phyloP scores from a whole-genome alignment of 495 filamentous ascomycete genomes.

The Lasiosphaeriaceae sp. region DNA sequence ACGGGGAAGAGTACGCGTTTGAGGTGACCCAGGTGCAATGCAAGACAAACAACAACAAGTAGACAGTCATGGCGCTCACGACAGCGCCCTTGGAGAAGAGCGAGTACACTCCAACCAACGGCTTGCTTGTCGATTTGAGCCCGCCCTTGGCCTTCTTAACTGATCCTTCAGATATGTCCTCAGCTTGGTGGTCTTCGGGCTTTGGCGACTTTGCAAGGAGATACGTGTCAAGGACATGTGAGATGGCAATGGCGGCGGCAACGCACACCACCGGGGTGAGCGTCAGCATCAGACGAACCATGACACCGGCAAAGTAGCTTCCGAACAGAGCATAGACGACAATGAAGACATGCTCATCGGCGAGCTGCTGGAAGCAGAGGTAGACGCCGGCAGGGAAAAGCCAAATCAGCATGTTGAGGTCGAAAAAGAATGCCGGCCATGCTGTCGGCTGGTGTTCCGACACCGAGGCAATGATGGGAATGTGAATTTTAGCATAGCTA shows the following conservation, averaged over 20 bases:
- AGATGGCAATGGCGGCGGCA: constrained; percentile 83
- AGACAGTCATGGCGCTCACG: constrained; percentile 65
- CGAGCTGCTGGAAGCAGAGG: constrained; percentile 90
- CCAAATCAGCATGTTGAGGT: constrained; percentile 97
- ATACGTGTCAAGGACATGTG: constrained; percentile 86
- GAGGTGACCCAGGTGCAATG: constrained; percentile 99
- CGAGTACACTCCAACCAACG: constrained; percentile 80
- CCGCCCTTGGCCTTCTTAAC: constrained; percentile 51
- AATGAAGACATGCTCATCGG: constrained; percentile 97
- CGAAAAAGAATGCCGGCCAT: constrained; percentile 99
- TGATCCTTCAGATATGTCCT: constrained; percentile 40
- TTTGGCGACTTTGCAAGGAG: constrained; percentile 56
- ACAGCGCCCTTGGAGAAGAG: constrained; percentile 72
- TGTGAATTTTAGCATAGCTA: constrained; percentile 98
- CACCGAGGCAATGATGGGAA: constrained; percentile 98
- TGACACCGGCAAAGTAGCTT: constrained; percentile 98
- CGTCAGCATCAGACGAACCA: constrained; percentile 98
- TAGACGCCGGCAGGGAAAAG: constrained; percentile 98
- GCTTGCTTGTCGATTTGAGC: constrained; percentile 66
- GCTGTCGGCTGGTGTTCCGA: constrained; percentile 99
- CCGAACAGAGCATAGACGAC: constrained; percentile 93
- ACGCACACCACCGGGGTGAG: constrained; percentile 96
- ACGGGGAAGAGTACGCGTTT: constrained; percentile 97
- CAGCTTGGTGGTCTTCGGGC: constrained; percentile 44
- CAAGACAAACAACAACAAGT: constrained; percentile 88